A percentile compares a stretch with the other conserved stretches of the same genome.
Conservation (phyloP, 2,329 filamentous ascomycete species). For the Claviceps africana region DNA sequence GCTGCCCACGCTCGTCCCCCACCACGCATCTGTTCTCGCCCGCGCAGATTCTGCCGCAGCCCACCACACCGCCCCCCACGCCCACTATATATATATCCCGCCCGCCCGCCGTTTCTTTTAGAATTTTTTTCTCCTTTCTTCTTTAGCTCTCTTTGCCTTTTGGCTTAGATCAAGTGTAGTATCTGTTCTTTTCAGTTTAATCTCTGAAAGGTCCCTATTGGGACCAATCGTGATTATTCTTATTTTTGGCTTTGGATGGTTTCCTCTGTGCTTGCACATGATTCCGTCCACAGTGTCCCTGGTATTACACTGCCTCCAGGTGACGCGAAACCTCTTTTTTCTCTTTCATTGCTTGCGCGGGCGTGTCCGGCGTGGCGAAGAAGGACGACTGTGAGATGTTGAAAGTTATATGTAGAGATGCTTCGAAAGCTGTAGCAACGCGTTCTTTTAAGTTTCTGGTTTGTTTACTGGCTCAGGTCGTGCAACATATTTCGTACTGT, state of each 20-base stretch:
- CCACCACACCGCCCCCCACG: conserved; percentile 4
- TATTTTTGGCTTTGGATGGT: conserved; percentile 35
- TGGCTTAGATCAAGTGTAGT: conserved; percentile 89
- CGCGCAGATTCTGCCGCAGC: conserved; percentile 6
- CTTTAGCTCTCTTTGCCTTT: conserved; percentile 35
- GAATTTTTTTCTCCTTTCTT: conserved; percentile 18
- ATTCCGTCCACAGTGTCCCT: conserved; percentile 27
- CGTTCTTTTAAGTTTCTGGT: too few relatives aligned
- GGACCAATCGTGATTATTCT: conserved; percentile 65
- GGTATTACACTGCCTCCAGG: conserved; percentile 32
- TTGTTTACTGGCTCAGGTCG: too few relatives aligned
- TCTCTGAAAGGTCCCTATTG: conserved; percentile 73
- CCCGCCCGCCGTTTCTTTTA: conserved; percentile 2
- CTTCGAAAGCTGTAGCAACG: too few relatives aligned
- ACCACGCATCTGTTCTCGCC: background rate
- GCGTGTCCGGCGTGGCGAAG: conserved; percentile 24
- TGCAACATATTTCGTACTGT: too few relatives aligned
- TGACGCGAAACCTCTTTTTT: conserved; percentile 25
- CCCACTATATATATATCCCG: conserved; percentile 15
- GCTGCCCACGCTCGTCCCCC: background rate
- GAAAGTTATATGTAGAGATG: too few relatives aligned
- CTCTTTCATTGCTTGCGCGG: conserved; percentile 29
- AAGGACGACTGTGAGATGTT: too few relatives aligned
- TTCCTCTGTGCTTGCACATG: conserved; percentile 29
- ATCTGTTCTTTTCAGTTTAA: conserved; percentile 97